phyloP scores from a whole-genome alignment of 805 yeast genomes.

The Metschnikowia cerradonensis region DNA sequence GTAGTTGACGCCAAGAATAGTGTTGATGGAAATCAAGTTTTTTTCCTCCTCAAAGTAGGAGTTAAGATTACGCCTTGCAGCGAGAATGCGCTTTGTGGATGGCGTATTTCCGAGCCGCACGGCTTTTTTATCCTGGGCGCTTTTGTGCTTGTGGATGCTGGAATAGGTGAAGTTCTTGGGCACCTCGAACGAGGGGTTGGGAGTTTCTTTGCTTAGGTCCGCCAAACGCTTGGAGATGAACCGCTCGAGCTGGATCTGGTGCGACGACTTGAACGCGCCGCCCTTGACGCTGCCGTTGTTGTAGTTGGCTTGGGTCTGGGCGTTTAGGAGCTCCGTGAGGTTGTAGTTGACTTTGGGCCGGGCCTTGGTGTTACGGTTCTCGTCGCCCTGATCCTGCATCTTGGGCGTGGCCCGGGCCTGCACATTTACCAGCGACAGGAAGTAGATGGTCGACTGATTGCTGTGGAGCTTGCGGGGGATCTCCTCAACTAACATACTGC shows the following conservation, averaged over 20 bases:
- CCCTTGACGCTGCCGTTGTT: constrained; percentile 19
- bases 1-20: constrained; percentile 38
- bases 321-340: constrained; percentile 39
- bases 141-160: constrained; percentile 24
- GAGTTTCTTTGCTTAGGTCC: constrained; percentile 34
- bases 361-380: constrained; percentile 26
- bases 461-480: constrained; percentile 32
- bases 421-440: constrained; percentile 38
- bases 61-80: constrained; percentile 41
- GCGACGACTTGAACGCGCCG: constrained; percentile 40
- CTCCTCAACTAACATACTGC: constrained; percentile 41
- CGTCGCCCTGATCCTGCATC: constrained; percentile 15
- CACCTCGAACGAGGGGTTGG: constrained; percentile 32
- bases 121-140: constrained; percentile 20
- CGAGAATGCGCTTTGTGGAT: constrained; percentile 38
- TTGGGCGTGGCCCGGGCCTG: constrained; percentile 34
- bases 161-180: constrained; percentile 39
- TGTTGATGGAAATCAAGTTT: constrained; percentile 39
- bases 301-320: constrained; percentile 35
- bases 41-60: constrained; percentile 45
- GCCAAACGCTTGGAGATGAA: constrained; percentile 32
- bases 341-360: constrained; percentile 44
- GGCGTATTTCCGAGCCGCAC: constrained; percentile 41
- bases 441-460: constrained; percentile 36
- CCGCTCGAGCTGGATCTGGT: constrained; percentile 41